phyloP scores from a whole-genome alignment of 306 rosid species.

The Gastrolobium villosum region DNA sequence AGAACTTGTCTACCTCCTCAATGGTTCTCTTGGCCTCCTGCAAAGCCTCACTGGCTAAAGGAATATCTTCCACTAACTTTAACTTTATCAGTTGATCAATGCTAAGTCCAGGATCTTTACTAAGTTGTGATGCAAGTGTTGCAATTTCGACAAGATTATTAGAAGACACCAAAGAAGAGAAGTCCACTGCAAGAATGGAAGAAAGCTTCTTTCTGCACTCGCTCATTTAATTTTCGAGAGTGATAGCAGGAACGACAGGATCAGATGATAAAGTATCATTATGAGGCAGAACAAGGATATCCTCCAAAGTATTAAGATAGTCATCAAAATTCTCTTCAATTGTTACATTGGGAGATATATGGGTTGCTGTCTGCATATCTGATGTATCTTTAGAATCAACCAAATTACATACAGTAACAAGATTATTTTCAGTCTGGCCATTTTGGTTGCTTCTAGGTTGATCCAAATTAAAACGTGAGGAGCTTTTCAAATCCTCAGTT shows the following conservation, averaged over 20 bases:
- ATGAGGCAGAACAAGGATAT: conserved; percentile 37
- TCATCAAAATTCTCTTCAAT: conserved; percentile 39
- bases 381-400: conserved; percentile 20
- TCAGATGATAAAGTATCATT: conserved; percentile 12
- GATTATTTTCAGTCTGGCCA: not conserved
- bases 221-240: conserved; percentile 24
- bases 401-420: not conserved
- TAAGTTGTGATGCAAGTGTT: conserved; percentile 39
- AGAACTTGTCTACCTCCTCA: conserved; percentile 38
- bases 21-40: conserved; percentile 31
- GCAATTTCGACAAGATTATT: conserved; percentile 33
- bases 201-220: conserved; percentile 48
- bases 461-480: not conserved
- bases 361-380: not conserved
- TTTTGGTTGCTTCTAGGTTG: not conserved
- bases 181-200: conserved; percentile 45
- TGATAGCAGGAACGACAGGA: not conserved
- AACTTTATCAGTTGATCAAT: conserved; percentile 41
- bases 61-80: conserved; percentile 46
- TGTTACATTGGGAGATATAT: not conserved
- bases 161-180: conserved; percentile 40
- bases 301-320: conserved; percentile 44
- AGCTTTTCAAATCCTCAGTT: not conserved
- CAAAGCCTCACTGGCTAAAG: conserved; percentile 34
- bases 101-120: conserved; percentile 37